Evolutionary conservation across 179 eudicot genomes (phyloP).

Genomic region (Beta lomatogona): DNA sequence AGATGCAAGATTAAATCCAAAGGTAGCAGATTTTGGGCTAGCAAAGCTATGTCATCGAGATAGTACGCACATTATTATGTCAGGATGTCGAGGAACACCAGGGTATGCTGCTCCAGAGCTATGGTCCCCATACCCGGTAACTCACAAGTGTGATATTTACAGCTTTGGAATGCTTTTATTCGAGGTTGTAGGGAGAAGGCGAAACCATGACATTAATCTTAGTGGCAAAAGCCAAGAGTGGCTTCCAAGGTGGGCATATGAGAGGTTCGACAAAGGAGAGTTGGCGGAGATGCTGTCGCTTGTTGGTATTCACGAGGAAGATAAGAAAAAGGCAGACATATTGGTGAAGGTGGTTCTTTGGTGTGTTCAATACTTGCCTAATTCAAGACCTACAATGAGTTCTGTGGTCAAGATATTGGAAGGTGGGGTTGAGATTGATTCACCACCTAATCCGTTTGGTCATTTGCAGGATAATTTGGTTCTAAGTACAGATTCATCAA

Average conservation of each 20-base stretch:
- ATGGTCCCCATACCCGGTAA: constrained; percentile 44
- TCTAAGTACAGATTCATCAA: neutral
- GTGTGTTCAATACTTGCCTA: constrained; percentile 62
- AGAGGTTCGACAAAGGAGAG: constrained; percentile 41
- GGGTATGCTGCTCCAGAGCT: constrained; percentile 69
- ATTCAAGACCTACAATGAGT: constrained; percentile 55
- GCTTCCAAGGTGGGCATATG: constrained; percentile 54
- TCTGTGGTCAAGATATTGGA: constrained; percentile 59
- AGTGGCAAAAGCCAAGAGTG: constrained; percentile 45
- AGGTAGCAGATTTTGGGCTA: constrained; percentile 62
- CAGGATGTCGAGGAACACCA: constrained; percentile 56
- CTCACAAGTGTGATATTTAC: constrained; percentile 58
- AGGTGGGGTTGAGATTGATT: constrained; percentile 39
- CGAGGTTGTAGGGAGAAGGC: constrained; percentile 61
- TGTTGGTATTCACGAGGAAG: constrained; percentile 39
- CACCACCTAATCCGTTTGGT: constrained; percentile 49
- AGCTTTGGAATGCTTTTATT: constrained; percentile 64
- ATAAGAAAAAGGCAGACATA: constrained; percentile 41
- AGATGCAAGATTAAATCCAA: constrained; percentile 43
- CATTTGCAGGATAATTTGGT: constrained; percentile 23
- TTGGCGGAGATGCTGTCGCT: constrained; percentile 27
- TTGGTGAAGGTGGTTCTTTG: constrained; percentile 55
- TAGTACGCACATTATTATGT: constrained; percentile 39
- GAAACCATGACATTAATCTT: constrained; percentile 33
- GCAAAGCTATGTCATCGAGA: constrained; percentile 53